Percentiles rank a stretch among this genome's conserved stretches.
Conservation (phyloP, 1,284 basidiomycete species). For the Melanopsichium pennsylvanicum region DNA sequence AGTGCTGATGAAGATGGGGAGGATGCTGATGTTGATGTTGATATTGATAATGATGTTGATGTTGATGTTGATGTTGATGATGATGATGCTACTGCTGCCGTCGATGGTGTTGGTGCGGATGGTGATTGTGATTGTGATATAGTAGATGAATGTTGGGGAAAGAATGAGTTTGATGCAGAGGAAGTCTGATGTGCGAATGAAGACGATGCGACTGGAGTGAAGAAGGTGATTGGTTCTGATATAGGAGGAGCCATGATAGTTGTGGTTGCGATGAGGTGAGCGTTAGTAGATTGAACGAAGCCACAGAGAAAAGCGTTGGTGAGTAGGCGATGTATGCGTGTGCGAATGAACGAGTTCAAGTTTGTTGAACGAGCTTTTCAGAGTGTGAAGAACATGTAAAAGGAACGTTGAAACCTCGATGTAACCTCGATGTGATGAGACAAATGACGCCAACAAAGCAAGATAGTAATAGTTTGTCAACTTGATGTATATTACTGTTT, state of each 20-base stretch:
- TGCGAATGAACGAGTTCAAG: too few species aligned
- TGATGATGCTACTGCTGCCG: background rate
- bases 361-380: too few species aligned
- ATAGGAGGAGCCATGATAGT: conserved; percentile 15
- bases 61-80: background rate
- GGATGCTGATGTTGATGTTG: conserved; percentile 7
- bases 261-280: too few species aligned
- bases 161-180: background rate
- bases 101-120: background rate
- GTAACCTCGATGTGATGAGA: conserved; percentile 2
- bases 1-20: background rate
- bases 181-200: background rate
- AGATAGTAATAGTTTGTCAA: too few species aligned
- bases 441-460: too few species aligned
- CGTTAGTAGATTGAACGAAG: too few species aligned
- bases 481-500: too few species aligned
- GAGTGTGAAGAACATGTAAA: too few species aligned
- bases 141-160: background rate
- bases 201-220: conserved; percentile 1
- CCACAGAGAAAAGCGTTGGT: too few species aligned
- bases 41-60: background rate
- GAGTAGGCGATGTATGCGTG: too few species aligned
- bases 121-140: background rate
- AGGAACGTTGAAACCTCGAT: too few species aligned
- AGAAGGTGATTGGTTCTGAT: conserved; percentile 6